These are phyloP conservation scores for Purshia tridentata DNA, from an alignment of 306 rosid genomes.

Conservation along the genomic window DNA sequence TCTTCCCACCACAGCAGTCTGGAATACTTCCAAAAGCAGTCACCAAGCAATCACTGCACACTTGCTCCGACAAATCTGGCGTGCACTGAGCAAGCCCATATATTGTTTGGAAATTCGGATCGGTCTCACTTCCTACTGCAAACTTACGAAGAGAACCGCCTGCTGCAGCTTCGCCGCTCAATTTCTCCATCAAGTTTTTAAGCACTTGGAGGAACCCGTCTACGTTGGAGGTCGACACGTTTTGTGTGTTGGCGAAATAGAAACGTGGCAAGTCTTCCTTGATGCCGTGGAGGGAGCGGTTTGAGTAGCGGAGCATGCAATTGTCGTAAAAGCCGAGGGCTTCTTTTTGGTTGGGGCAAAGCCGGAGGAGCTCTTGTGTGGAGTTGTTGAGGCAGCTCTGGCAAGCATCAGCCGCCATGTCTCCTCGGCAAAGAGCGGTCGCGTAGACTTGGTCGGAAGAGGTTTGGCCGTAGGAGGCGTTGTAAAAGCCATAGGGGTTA, in stretches of 20 bases:
- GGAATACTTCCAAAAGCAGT: neutral
- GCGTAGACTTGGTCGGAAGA: neutral
- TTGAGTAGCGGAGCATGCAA: conserved; percentile 27
- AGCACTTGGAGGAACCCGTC: neutral
- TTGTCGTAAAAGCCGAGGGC: neutral
- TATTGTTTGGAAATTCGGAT: neutral
- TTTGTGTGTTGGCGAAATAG: neutral
- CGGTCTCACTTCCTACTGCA: neutral
- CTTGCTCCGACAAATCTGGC: conserved; percentile 10
- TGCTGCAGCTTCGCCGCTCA: conserved; percentile 1
- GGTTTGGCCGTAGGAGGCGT: neutral
- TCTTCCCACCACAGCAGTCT: neutral
- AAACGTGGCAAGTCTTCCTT: neutral
- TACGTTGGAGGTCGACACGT: neutral
- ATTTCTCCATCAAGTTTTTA: neutral
- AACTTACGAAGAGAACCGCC: neutral
- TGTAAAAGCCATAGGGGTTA: conserved; percentile 9
- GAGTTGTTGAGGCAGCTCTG: neutral
- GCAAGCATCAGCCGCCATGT: neutral
- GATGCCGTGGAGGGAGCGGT: neutral
- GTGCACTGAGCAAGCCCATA: conserved; percentile 22
- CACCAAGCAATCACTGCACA: conserved; percentile 1
- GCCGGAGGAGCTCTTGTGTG: neutral
- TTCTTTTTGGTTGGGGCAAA: neutral
- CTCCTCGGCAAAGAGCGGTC: conserved; percentile 1